A percentile compares a stretch with the other conserved stretches of the same genome.
These are phyloP conservation scores for Stachybotrys chlorohalonatus DNA, from an alignment of 2,329 filamentous ascomycete species.

Conservation along the genomic window DNA sequence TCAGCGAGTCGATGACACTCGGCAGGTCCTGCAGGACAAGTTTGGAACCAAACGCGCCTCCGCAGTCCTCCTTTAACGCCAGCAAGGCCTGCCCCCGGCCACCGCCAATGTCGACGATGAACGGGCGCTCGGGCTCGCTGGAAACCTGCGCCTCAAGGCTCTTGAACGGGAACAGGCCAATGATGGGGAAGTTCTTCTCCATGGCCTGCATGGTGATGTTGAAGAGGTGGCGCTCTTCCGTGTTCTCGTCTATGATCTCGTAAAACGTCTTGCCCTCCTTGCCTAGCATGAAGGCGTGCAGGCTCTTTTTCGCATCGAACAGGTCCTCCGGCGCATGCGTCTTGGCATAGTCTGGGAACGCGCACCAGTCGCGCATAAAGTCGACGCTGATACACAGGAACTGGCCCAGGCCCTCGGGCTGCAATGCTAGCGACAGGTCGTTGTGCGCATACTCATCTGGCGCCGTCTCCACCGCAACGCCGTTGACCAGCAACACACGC, in stretches of 20 bases:
- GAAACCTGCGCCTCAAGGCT: slow-evolving; percentile 15
- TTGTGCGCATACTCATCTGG: slow-evolving; percentile 22
- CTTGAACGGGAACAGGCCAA: slow-evolving; percentile 19
- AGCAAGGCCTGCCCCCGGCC: slow-evolving; percentile 17
- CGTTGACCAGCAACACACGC: slow-evolving; percentile 19
- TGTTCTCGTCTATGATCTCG: slow-evolving; percentile 15
- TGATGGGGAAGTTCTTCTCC: slow-evolving; percentile 18
- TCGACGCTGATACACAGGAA: slow-evolving; percentile 22
- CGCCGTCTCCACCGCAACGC: slow-evolving; percentile 18
- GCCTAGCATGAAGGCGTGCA: slow-evolving; percentile 16
- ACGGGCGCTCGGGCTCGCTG: slow-evolving; percentile 15
- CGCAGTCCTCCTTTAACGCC: slow-evolving; percentile 14
- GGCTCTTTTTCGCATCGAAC: slow-evolving; percentile 17
- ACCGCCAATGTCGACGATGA: slow-evolving; percentile 18
- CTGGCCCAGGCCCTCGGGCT: slow-evolving; percentile 16
- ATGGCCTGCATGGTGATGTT: slow-evolving; percentile 15
- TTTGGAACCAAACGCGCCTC: slow-evolving; percentile 13
- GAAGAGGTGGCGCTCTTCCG: slow-evolving; percentile 15
- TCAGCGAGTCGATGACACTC: slow-evolving; percentile 16
- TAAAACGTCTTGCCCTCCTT: slow-evolving; percentile 22
- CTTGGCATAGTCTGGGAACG: slow-evolving; percentile 16
- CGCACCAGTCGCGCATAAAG: slow-evolving; percentile 14
- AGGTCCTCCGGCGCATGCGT: slow-evolving; percentile 15
- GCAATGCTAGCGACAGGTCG: slow-evolving; percentile 15
- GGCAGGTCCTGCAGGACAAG: slow-evolving; percentile 22